A percentile compares a stretch with the other conserved stretches of the same genome.
phyloP scores from a whole-genome alignment of 768 basidiomycete species.

The Tubosaeta brunneosetosa region DNA sequence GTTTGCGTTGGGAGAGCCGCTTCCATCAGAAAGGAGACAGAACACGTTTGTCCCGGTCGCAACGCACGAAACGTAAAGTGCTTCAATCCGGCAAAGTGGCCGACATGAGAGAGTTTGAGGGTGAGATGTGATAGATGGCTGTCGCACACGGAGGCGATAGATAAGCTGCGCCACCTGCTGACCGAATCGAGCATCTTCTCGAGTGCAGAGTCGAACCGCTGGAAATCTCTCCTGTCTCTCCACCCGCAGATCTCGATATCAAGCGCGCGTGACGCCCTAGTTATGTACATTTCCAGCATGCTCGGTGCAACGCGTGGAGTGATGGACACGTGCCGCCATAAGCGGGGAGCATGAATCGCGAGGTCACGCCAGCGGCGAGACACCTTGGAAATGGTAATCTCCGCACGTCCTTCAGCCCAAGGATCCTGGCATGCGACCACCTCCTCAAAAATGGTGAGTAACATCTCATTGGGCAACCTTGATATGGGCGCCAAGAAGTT shows the following conservation, averaged over 20 bases:
- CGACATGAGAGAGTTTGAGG: conserved; percentile 20
- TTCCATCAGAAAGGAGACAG: conserved; percentile 24
- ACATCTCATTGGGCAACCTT: conserved; percentile 28
- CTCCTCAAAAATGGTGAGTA: conserved; percentile 29
- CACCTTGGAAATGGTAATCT: conserved; percentile 27
- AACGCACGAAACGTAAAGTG: conserved; percentile 29
- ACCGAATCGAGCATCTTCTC: conserved; percentile 24
- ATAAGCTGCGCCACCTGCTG: conserved; percentile 26
- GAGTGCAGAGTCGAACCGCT: conserved; percentile 25
- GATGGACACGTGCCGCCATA: conserved; percentile 28
- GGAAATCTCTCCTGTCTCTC: conserved; percentile 30
- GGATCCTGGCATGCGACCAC: conserved; percentile 24
- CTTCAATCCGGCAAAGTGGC: conserved; percentile 20
- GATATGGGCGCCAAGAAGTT: conserved; percentile 28
- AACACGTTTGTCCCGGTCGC: conserved; percentile 27
- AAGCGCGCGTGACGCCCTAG: conserved; percentile 22
- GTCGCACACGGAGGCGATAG: conserved; percentile 25
- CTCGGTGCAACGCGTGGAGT: conserved; percentile 15
- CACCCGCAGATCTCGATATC: conserved; percentile 27
- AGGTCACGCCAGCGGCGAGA: conserved; percentile 31
- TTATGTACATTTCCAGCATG: conserved; percentile 23
- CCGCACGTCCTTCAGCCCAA: conserved; percentile 14
- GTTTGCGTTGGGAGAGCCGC: conserved; percentile 2
- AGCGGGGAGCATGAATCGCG: conserved; percentile 26
- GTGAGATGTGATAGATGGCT: conserved; percentile 28